Evolutionary conservation across 176 grass and related monocot genomes (phyloP).

Genomic region (Phragmites australis): DNA sequence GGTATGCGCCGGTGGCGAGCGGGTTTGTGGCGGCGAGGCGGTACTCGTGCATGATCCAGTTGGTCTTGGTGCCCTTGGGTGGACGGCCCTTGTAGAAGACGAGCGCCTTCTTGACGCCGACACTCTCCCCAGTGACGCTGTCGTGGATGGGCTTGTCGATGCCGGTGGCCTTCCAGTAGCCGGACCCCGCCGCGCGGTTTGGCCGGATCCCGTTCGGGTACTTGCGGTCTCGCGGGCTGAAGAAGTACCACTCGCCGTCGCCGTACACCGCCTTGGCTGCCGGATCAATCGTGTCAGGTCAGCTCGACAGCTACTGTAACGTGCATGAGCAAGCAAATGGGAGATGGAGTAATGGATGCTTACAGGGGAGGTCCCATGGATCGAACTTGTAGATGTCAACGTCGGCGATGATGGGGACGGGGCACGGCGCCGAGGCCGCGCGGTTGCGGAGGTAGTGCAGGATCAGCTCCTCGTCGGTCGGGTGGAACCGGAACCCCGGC

Average conservation of each 20-base stretch:
- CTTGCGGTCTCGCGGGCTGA: conserved; percentile 90
- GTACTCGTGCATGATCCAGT: conserved; percentile 99
- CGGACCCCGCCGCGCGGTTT: conserved; percentile 78
- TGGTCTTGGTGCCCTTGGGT: conserved; percentile 79
- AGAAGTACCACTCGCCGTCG: conserved; percentile 95
- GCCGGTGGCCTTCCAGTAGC: conserved; percentile 99
- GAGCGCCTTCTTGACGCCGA: conserved; percentile 95
- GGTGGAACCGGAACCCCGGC: conserved; percentile 96
- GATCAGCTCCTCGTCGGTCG: conserved; percentile 95
- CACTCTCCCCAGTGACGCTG: conserved; percentile 38
- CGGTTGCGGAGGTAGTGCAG: conserved; percentile 92
- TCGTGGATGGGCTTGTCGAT: conserved; percentile 87
- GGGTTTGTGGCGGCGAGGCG: conserved; percentile 52
- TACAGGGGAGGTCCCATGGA: conserved; percentile 89
- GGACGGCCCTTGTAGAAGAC: conserved; percentile 88
- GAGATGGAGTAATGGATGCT: neutral
- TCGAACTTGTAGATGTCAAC: conserved; percentile 98
- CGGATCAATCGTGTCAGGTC: neutral
- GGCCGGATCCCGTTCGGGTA: conserved; percentile 90
- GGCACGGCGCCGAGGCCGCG: conserved; percentile 48
- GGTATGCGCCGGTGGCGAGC: conserved; percentile 36
- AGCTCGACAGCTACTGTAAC: no score
- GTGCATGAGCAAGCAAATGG: no score
- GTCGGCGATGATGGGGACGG: conserved; percentile 82
- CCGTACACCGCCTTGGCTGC: conserved; percentile 68